Percentiles rank a stretch among this genome's conserved stretches.
These are phyloP conservation scores for Meredithiella fracta DNA, from an alignment of 2,329 filamentous ascomycete genomes.

Conservation along the genomic window DNA sequence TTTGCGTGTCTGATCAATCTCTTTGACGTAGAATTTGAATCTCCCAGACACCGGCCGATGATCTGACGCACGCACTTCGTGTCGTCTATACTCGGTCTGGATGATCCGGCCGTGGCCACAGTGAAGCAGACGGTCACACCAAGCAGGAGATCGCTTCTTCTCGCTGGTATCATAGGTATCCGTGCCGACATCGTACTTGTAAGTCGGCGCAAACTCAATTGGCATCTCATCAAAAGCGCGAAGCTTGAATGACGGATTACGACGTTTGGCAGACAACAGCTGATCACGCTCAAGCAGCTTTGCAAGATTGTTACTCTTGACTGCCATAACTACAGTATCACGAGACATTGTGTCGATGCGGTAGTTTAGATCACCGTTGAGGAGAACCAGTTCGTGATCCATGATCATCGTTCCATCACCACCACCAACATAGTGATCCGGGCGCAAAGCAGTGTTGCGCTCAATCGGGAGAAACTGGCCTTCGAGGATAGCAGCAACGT, in stretches of 20 bases:
- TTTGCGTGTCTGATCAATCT: slow-evolving; percentile 51
- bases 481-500: slow-evolving; percentile 80
- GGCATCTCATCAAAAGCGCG: slow-evolving; percentile 79
- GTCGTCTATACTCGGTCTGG: slow-evolving; percentile 73
- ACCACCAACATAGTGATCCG: slow-evolving; percentile 74
- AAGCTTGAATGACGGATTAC: slow-evolving; percentile 78
- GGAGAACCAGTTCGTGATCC: slow-evolving; percentile 91
- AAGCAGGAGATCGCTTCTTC: slow-evolving; percentile 84
- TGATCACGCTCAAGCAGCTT: slow-evolving; percentile 91
- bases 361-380: slow-evolving; percentile 96
- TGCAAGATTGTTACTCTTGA: slow-evolving; percentile 61
- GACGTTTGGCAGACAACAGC: slow-evolving; percentile 70
- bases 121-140: slow-evolving; percentile 91
- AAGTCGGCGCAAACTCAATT: slow-evolving; percentile 87
- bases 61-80: slow-evolving; percentile 82
- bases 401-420: slow-evolving; percentile 89
- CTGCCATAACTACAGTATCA: slow-evolving; percentile 74
- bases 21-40: slow-evolving; percentile 75
- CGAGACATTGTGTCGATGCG: slow-evolving; percentile 95
- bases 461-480: slow-evolving; percentile 57
- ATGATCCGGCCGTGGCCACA: slow-evolving; percentile 66
- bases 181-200: slow-evolving; percentile 95
- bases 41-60: slow-evolving; percentile 79
- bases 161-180: slow-evolving; percentile 90
- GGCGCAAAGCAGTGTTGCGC: slow-evolving; percentile 46